Evolutionary conservation across 148 eudicot species (phyloP), one percentile per base, ranked within the genome.

Genomic region (Cornus kousa): DNA sequence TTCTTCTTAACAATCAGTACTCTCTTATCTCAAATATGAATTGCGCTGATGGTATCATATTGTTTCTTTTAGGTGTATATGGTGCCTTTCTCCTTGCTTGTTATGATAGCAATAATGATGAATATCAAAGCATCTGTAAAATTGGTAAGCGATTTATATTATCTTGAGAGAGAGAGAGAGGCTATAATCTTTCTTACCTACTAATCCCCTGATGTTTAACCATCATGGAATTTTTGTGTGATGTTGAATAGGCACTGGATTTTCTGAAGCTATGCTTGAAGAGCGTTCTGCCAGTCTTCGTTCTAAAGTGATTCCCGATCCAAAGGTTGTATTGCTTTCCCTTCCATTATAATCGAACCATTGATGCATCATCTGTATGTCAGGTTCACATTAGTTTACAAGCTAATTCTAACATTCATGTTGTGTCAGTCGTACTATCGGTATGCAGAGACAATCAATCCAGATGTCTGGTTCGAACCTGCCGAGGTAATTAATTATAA

Each of bases 401-500:
- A 67, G 43, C 73, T 71, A 71, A 68, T 50, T 74, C 32, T 83
- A 31, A 53, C 24, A 65, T 71, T 20, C 46, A 20, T 79, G 40
- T 65, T 67, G 28, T 87, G 31, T 85, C 94, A 93, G 99, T 70
- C 97, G 68, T 96, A 96, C 89, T 96, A 87, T 75, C 90, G 94
- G 13, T 92, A 76, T 82, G 88, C 91, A 75, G 97, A 93, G 53
- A 82, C 88, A 66, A 84, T 86, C 67, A 78, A 74, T 82, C 99
- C 99, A 39, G 99, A 96, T 86, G 99, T 93, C 48, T 93, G 99
- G 99, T 93, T 96, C 87, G 99, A 96, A 77, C 91, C 98, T 65
- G 70, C 89, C 71, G 92, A 96, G 97, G 99, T 95, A 90, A 81
- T 37, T 43, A 70, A 19, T 79, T 9, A 4, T 13, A 23, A 16